Evolutionary conservation across 2,329 filamentous ascomycete species (phyloP).

Genomic region (Colletotrichum kahawae): DNA sequence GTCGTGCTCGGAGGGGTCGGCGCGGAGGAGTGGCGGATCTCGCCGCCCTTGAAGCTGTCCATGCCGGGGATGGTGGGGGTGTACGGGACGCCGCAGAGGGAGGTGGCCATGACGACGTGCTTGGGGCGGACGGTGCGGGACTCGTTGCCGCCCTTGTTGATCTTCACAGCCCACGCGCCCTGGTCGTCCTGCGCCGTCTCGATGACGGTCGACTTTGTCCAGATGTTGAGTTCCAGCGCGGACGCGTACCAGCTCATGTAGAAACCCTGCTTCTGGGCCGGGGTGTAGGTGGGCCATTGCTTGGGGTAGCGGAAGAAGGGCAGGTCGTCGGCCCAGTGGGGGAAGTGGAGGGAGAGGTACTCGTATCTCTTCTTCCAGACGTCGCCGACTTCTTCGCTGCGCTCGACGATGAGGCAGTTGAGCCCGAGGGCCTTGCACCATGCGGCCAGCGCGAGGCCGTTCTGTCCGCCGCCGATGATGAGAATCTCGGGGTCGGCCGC

Average conservation of each 20-base stretch:
- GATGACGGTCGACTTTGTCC: not conserved
- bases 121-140: conserved; percentile 51
- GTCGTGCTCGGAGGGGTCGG: conserved; percentile 55
- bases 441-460: not conserved
- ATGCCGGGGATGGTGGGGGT: conserved; percentile 34
- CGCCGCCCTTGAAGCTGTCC: not conserved
- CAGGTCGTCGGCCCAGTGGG: not conserved
- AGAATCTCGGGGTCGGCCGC: not conserved
- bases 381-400: conserved; percentile 27
- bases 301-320: not conserved
- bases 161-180: not conserved
- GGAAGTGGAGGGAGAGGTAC: not conserved
- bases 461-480: not conserved
- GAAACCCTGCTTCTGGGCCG: not conserved
- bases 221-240: not conserved
- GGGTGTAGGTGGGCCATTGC: conserved; percentile 16
- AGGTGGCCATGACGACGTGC: conserved; percentile 60
- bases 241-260: not conserved
- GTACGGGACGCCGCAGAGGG: conserved; percentile 52
- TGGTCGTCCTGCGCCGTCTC: not conserved
- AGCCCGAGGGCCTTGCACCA: fast-evolving
- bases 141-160: conserved; percentile 29
- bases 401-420: not conserved
- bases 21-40: conserved; percentile 28
- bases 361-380: conserved; percentile 30